Conservation (phyloP, 257 asterid genomes). For the Verbena officinalis region DNA sequence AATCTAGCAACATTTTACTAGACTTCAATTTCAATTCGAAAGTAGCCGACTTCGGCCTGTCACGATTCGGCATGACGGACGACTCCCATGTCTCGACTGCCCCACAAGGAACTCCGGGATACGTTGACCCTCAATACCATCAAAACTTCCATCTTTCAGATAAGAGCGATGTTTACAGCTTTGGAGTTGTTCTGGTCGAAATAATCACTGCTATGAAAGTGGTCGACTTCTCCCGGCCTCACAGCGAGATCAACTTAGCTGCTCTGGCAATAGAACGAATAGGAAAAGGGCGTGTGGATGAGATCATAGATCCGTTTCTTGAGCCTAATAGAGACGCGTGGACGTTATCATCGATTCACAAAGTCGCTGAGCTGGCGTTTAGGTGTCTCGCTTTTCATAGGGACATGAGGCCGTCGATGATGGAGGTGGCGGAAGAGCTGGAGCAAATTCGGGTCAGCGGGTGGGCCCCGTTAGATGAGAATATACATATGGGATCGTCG, state of each 20-base stretch:
- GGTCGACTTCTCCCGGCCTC: slow-evolving; percentile 85
- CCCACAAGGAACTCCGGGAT: slow-evolving; percentile 97
- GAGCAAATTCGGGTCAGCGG: slow-evolving; percentile 78
- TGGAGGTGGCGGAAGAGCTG: slow-evolving; percentile 93
- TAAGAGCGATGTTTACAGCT: slow-evolving; percentile 93
- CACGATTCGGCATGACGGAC: slow-evolving; percentile 84
- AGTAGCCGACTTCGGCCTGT: slow-evolving; percentile 93
- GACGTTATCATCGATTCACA: slow-evolving; percentile 82
- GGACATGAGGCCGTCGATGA: slow-evolving; percentile 95
- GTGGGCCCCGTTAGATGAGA: slow-evolving; percentile 80
- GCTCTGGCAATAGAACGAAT: slow-evolving; percentile 83
- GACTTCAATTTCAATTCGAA: slow-evolving; percentile 76
- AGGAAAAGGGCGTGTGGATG: slow-evolving; percentile 82
- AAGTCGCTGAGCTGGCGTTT: slow-evolving; percentile 87
- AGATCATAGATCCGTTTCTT: slow-evolving; percentile 72
- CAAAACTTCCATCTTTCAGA: slow-evolving; percentile 95
- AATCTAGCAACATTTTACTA: slow-evolving; percentile 82
- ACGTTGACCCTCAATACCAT: slow-evolving; percentile 91
- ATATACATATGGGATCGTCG: slow-evolving; percentile 51
- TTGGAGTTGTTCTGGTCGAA: slow-evolving; percentile 96
- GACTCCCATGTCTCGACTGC: slow-evolving; percentile 96
- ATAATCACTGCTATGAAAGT: slow-evolving; percentile 78
- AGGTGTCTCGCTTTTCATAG: slow-evolving; percentile 89
- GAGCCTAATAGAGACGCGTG: slow-evolving; percentile 93
- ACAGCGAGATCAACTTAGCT: slow-evolving; percentile 81